Evolutionary conservation across 371 early-diverging fungal genomes (phyloP), one percentile per base, ranked within the genome.

Genomic region (Mucor lusitanicus): DNA sequence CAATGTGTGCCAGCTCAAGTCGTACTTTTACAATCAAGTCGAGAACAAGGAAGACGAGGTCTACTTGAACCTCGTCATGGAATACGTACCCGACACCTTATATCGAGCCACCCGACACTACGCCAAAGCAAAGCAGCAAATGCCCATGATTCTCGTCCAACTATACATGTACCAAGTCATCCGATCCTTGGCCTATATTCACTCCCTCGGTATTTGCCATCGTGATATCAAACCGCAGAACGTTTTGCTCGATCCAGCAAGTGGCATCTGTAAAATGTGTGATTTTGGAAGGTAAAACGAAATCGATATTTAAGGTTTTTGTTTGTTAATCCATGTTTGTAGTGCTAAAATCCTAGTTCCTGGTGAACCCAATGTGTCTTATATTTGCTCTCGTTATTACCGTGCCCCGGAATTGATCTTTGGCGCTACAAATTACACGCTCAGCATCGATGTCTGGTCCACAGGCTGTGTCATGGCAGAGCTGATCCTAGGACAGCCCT

Each of bases 381-480:
- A 99, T 80, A 98, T 99, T 62, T 99, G 99, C 82, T 98, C 99
- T 42, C 88, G 99, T 65, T 99, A 97, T 81, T 99, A 99, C 84
- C 90, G 99, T 55, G 98, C 99, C 3, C 99, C 99, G 0, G 99
- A 99, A 85, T 86, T 98, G 61, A 96, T 99, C 61, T 95, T 99
- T 83, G 98, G 96, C n/a, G 93, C 95, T 30, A 96, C 95, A 61
- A 93, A 93, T 79, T 99, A 99, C 80, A 93, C 92, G 28, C 86
- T 91, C 57, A 90, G 86, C 58, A 97, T 99, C 68, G 79, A 99
- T 80, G 91, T 99, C 39, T 99, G 99, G 99, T 98, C 99, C 13
- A 88, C 96, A 3, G 99, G 97, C 46, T 99, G 99, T 75, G 99
- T 99, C 17, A 96, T 99, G 93, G 97, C 97, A 11, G 99, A 99